Percentiles rank a stretch among this genome's conserved stretches.
These are phyloP conservation scores for Rozella allomycis DNA, from an alignment of 371 early-diverging fungal species.

Conservation along the genomic window DNA sequence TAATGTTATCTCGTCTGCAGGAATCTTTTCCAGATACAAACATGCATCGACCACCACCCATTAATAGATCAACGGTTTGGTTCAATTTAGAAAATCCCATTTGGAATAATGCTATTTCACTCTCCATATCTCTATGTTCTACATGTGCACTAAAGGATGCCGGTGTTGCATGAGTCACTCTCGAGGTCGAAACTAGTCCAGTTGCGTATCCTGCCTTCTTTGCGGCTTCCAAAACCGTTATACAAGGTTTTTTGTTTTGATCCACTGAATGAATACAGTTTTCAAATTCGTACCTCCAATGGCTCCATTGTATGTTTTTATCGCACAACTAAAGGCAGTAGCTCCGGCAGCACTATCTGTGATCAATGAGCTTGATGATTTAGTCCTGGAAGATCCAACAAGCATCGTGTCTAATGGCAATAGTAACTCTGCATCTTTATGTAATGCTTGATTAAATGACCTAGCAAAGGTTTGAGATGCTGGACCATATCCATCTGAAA, in stretches of 20 bases:
- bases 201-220: conserved; percentile 52
- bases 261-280: no score
- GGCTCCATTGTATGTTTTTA: conserved; percentile 72
- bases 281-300: conserved; percentile 26
- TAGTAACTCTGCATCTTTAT: no score
- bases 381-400: conserved; percentile 61
- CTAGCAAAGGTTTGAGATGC: no score
- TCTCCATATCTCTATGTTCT: conserved; percentile 42
- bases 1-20: conserved; percentile 40
- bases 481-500: no score
- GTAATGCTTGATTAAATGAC: no score
- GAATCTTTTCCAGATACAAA: conserved; percentile 38
- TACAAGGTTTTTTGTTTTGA: conserved; percentile 40
- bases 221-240: conserved; percentile 81
- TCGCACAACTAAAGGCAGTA: conserved; percentile 64
- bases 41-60: conserved; percentile 75
- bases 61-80: conserved; percentile 57
- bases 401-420: no score
- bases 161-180: conserved; percentile 67
- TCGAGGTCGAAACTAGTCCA: conserved; percentile 70
- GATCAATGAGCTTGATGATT: conserved; percentile 49
- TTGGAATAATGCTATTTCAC: conserved; percentile 65
- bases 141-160: conserved; percentile 48
- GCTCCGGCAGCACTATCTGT: conserved; percentile 93
- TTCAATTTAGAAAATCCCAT: conserved; percentile 61